Evolutionary conservation across 228 moss, liverwort and hornwort species (phyloP), one percentile per base, ranked within the genome.

Genomic region (Sphagnum magellanicum): DNA sequence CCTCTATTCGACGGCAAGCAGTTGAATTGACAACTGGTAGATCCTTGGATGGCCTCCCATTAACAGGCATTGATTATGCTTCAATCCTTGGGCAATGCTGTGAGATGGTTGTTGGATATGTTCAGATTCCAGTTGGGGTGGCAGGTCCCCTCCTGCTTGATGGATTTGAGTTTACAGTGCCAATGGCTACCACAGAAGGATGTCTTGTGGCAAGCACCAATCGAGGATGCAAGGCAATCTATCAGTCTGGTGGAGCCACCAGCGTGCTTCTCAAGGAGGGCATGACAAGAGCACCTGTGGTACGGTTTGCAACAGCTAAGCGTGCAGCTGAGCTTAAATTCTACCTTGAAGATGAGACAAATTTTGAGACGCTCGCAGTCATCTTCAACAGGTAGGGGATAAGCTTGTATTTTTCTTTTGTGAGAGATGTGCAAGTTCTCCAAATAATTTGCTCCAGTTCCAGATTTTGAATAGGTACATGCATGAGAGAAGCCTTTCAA

Each of bases 61-160:
- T 91, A 64, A 3, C 72, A 6, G 97, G 97, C 16, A 46, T 97
- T 65, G 93, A 97, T 69, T 97, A 97, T 10, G 81, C 81, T 67
- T 88, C 93, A 63, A 80, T 97, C 32, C 78, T 97, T 46, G 97
- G 97, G n/a, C 97, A 97, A 85, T 97, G 97, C 87, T 97, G 97
- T 53, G 97, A 97, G 84, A 93, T 93, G 93, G 97, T 97, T 15
- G 84, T 97, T 0, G 97, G 97, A 4, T 91, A 91, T 51, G 88
- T 97, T 52, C 97, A 97, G 78, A 53, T 97, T 53, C 97, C 97
- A 3, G 91, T 97, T 0, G 97, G 97, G 10, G 91, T 97, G 62
- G 97, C 93, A 0, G 97, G 97, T 6, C 97, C 97, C 49, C 85
- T 97, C 0, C 70, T 97, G 71, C 79, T 97, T 5, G 91, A 97